Base-by-base conservation (phyloP, 306 rosid species). In the Vigna trinervia region DNA sequence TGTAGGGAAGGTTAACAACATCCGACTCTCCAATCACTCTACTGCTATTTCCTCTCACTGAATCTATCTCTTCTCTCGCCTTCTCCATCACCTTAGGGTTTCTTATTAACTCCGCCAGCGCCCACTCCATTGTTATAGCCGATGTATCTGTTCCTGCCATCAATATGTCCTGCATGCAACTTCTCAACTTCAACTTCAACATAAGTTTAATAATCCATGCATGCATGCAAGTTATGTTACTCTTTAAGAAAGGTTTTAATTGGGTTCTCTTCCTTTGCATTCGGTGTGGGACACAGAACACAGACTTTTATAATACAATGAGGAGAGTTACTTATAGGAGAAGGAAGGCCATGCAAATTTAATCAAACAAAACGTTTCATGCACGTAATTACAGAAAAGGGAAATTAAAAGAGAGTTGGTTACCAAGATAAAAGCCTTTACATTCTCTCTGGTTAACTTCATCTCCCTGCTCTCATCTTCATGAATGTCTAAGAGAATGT, bases 401-500 rank as follows among this genome's bases (percentile, higher is more conserved):
- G 28, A 26, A 26, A 2, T 38, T 38, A 7, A 30, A 8, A 39
- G 2, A 12, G 2, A 43, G 6, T 14, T 19, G 34, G 61, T 73
- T 82, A 90, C 93, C 91, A 88, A 6, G 75, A 90, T 80, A 23
- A 90, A 89, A 72, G 96, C 90, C 73, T 92, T 88, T 12, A 92
- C 82, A 78, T 90, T 88, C 4, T 83, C 89, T 51, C 74, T 83
- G 0, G 78, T 84, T 73, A 90, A 75, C 6, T 56, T 85, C 8
- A 86, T 75, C 79, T 92, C 88, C 5, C 82, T 76, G 20, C 43
- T 76, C 13, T 83, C 79, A 52, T 90, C 88, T 57, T 85, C 84
- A 63, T 82, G 82, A 38, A 82, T 83, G 13, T 83, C 82, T 20
- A 90, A 76, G 61, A 87, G 76, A 67, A 88, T 85, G 47, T 87